Conservation (phyloP, 805 yeast genomes). For the Saccharomyces eubayanus region DNA sequence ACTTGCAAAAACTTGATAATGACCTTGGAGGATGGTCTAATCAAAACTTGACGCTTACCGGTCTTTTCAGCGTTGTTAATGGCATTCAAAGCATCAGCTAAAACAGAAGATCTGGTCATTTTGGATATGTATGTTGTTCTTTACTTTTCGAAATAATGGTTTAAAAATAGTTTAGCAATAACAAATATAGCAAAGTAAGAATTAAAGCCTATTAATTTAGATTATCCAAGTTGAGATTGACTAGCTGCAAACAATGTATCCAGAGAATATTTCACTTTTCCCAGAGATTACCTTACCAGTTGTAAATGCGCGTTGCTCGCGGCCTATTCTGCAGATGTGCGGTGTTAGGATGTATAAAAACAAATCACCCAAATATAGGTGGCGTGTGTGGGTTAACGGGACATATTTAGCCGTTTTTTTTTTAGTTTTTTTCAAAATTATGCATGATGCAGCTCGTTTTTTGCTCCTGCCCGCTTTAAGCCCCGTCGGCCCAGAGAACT, state of each 20-base stretch:
- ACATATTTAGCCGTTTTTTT: background rate
- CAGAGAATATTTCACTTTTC: background rate
- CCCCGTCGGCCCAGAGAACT: background rate
- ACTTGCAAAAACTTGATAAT: slow-evolving; percentile 94
- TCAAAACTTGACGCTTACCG: slow-evolving; percentile 97
- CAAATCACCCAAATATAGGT: background rate
- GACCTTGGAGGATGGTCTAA: slow-evolving; percentile 98
- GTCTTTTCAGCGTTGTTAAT: slow-evolving; percentile 98
- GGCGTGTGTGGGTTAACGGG: background rate
- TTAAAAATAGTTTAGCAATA: background rate
- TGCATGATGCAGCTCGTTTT: background rate
- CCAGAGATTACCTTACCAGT: background rate
- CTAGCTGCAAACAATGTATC: background rate
- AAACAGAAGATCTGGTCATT: slow-evolving; percentile 97
- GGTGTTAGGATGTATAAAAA: background rate
- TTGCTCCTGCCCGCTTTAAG: background rate
- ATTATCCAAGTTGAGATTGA: background rate
- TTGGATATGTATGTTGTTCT: slow-evolving; percentile 23
- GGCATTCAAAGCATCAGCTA: slow-evolving; percentile 96
- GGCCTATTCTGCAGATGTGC: background rate
- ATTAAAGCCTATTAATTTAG: background rate
- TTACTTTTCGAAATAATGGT: background rate
- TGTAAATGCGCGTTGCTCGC: background rate
- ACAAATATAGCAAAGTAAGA: background rate
- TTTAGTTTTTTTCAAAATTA: background rate